phyloP scores from a whole-genome alignment of 345 rosid species.

The Erucastrum elatum region DNA sequence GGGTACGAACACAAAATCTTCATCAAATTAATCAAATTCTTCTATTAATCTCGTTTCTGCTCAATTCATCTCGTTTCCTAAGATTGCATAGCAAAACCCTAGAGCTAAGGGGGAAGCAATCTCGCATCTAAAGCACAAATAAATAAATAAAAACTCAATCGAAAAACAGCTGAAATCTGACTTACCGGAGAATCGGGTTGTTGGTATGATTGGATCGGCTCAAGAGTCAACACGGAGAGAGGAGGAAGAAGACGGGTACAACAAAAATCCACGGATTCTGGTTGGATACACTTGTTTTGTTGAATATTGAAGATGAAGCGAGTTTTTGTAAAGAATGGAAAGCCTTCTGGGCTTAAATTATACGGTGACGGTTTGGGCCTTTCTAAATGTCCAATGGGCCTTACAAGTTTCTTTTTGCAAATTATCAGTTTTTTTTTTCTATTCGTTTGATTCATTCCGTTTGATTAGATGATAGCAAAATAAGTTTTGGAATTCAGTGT shows the following conservation, averaged over 20 bases:
- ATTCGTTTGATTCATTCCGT: neutral
- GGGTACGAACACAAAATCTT: neutral
- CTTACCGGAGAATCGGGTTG: slow-evolving; percentile 27
- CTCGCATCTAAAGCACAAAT: neutral
- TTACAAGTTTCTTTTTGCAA: neutral
- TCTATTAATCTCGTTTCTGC: neutral
- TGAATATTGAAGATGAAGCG: neutral
- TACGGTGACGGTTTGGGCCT: neutral
- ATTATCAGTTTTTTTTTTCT: neutral
- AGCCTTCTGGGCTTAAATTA: neutral
- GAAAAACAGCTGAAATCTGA: slow-evolving; percentile 18
- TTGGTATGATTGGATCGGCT: slow-evolving; percentile 4
- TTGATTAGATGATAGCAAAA: too few relatives aligned
- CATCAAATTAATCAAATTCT: neutral
- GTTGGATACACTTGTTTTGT: neutral
- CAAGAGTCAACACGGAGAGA: slow-evolving; percentile 30
- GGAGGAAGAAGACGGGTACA: neutral
- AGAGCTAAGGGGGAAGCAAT: neutral
- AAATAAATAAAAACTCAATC: too few relatives aligned
- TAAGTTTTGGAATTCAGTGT: neutral
- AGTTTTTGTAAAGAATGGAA: neutral
- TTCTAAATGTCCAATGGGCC: neutral
- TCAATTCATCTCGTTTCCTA: neutral
- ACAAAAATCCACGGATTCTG: neutral
- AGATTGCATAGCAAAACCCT: slow-evolving; percentile 9